Percentiles rank a stretch among this genome's conserved stretches.
These are phyloP conservation scores for Turritis glabra DNA, from an alignment of 345 rosid species.

Conservation along the genomic window DNA sequence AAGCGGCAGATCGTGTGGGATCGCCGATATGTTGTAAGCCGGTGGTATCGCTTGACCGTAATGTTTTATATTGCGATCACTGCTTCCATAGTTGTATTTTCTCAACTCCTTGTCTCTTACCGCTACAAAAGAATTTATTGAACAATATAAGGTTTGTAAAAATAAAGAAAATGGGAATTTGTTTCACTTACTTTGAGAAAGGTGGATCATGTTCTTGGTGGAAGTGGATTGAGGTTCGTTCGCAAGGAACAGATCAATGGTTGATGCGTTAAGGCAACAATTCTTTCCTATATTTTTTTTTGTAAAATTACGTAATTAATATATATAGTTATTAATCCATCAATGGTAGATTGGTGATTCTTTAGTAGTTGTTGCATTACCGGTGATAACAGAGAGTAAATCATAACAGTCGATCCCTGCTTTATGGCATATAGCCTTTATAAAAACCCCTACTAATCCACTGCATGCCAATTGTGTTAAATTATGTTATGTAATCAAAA, in stretches of 20 bases:
- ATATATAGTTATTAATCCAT: background rate
- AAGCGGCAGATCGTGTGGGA: slow-evolving; percentile 64
- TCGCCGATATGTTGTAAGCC: slow-evolving; percentile 69
- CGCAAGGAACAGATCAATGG: slow-evolving; percentile 51
- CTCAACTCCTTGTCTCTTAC: slow-evolving; percentile 62
- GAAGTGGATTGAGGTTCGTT: slow-evolving; percentile 86
- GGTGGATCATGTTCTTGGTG: slow-evolving; percentile 82
- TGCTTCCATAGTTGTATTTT: slow-evolving; percentile 73
- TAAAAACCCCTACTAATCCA: slow-evolving; percentile 45
- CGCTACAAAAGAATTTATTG: slow-evolving; percentile 40
- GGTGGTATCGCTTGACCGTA: slow-evolving; percentile 73
- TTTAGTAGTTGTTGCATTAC: slow-evolving; percentile 40
- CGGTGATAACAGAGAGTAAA: slow-evolving; percentile 63
- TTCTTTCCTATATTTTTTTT: slow-evolving; percentile 54
- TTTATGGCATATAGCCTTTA: slow-evolving; percentile 54
- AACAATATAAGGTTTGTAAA: background rate
- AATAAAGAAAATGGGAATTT: background rate
- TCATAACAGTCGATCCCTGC: slow-evolving; percentile 80
- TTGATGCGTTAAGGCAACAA: slow-evolving; percentile 82
- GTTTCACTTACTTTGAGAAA: slow-evolving; percentile 70
- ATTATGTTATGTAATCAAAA: background rate
- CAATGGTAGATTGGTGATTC: background rate
- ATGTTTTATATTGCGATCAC: slow-evolving; percentile 48
- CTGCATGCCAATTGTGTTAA: slow-evolving; percentile 42
- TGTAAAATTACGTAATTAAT: background rate